Evolutionary conservation across 768 basidiomycete species (phyloP).

Genomic region (Collybia sp.): DNA sequence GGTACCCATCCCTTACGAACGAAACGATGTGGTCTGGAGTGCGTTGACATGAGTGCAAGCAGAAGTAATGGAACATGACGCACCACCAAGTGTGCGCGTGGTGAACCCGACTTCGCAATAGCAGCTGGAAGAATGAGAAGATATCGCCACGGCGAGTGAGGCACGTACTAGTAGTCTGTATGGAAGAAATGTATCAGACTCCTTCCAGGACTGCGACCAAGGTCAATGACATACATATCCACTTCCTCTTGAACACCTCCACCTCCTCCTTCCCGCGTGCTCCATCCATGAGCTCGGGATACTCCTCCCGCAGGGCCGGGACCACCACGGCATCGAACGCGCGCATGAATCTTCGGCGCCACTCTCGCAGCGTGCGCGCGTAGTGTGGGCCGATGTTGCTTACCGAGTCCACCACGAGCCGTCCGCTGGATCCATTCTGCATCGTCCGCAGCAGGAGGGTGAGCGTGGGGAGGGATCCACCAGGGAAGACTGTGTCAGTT

Average conservation of each 20-base stretch:
- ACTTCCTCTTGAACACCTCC: slow-evolving; percentile 72
- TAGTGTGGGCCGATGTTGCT: slow-evolving; percentile 75
- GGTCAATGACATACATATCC: slow-evolving; percentile 49
- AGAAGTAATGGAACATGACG: slow-evolving; percentile 11
- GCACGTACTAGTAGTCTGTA: too few species aligned
- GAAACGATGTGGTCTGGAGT: slow-evolving; percentile 56
- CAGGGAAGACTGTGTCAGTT: slow-evolving; percentile 52
- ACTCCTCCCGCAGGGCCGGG: slow-evolving; percentile 54
- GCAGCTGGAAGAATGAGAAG: slow-evolving; percentile 31
- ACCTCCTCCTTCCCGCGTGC: slow-evolving; percentile 45
- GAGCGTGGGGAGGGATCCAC: slow-evolving; percentile 64
- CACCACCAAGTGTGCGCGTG: slow-evolving; percentile 60
- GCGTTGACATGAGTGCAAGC: neutral
- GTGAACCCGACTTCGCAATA: slow-evolving; percentile 75
- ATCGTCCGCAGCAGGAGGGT: slow-evolving; percentile 51
- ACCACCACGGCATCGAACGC: slow-evolving; percentile 55
- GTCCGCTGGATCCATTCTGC: slow-evolving; percentile 44
- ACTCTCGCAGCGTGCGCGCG: slow-evolving; percentile 76
- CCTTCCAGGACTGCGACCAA: neutral
- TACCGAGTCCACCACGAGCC: slow-evolving; percentile 59
- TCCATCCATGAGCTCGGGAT: slow-evolving; percentile 50
- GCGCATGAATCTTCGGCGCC: slow-evolving; percentile 57
- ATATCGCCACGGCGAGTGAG: too few species aligned
- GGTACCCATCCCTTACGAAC: slow-evolving; percentile 58
- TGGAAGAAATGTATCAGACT: too few species aligned